phyloP scores from a whole-genome alignment of 225 moss, liverwort and hornwort species.

The Straminergon stramineum region DNA sequence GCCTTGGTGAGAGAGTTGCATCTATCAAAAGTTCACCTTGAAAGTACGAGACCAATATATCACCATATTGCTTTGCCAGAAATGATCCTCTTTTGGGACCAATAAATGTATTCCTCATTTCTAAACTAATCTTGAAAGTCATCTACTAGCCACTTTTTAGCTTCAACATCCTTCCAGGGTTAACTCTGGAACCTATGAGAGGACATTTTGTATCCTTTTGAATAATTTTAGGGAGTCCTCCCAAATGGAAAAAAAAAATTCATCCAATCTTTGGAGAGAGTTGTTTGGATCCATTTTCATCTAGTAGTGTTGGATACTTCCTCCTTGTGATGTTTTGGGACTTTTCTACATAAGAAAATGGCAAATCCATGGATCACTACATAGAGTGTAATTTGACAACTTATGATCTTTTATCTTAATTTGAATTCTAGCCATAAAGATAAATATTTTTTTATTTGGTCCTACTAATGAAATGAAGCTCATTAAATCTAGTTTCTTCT shows the following conservation, averaged over 20 bases:
- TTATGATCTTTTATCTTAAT: not conserved
- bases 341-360: not conserved
- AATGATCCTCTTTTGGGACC: fast-evolving
- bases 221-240: too few relatives aligned
- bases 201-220: not conserved
- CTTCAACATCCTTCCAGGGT: fast-evolving
- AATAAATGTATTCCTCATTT: not conserved
- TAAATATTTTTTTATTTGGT: too few relatives aligned
- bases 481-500: too few relatives aligned
- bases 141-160: fast-evolving
- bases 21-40: not conserved
- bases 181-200: not conserved
- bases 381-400: too few relatives aligned
- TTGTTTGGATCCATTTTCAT: too few relatives aligned
- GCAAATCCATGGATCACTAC: fast-evolving
- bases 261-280: too few relatives aligned
- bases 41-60: not conserved
- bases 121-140: too few relatives aligned
- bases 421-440: not conserved
- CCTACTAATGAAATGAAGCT: not conserved
- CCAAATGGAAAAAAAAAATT: fast-evolving
- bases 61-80: not conserved
- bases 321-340: not conserved
- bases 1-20: not conserved
- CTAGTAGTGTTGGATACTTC: not conserved